These are phyloP conservation scores for Cladosporium sp. DNA, from an alignment of 2,329 filamentous ascomycete genomes.

Conservation along the genomic window DNA sequence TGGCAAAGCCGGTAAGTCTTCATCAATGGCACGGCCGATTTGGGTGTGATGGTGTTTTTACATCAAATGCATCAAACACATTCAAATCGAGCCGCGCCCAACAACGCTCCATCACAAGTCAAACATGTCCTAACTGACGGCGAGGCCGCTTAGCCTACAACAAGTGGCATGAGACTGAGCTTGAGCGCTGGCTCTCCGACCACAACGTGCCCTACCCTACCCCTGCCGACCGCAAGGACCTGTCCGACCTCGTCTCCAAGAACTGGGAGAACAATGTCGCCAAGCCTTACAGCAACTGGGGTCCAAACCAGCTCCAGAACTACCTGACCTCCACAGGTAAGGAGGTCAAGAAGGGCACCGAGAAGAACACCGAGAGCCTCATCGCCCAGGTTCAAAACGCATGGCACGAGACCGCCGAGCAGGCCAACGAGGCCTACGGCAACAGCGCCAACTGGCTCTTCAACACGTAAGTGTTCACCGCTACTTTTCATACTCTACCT, in stretches of 20 bases:
- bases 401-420: conserved; percentile 81
- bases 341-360: conserved; percentile 66
- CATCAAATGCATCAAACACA: background rate
- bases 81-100: conserved; percentile 4
- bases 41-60: background rate
- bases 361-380: conserved; percentile 69
- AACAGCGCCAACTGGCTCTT: conserved; percentile 89
- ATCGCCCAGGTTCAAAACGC: conserved; percentile 67
- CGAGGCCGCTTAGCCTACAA: conserved; percentile 73
- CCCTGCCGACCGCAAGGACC: conserved; percentile 86
- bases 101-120: background rate
- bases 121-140: conserved; percentile 29
- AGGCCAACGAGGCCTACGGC: conserved; percentile 69
- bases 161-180: conserved; percentile 97
- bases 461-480: conserved; percentile 61
- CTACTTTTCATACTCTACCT: conserved; percentile 21
- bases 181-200: conserved; percentile 95
- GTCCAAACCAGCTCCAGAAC: conserved; percentile 64
- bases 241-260: conserved; percentile 84
- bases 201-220: conserved; percentile 89
- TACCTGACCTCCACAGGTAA: conserved; percentile 73
- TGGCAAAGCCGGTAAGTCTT: conserved; percentile 72
- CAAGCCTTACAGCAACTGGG: conserved; percentile 76
- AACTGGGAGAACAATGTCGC: conserved; percentile 84
- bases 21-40: background rate